phyloP scores from a whole-genome alignment of 345 rosid species.

The Reutealis trisperma region DNA sequence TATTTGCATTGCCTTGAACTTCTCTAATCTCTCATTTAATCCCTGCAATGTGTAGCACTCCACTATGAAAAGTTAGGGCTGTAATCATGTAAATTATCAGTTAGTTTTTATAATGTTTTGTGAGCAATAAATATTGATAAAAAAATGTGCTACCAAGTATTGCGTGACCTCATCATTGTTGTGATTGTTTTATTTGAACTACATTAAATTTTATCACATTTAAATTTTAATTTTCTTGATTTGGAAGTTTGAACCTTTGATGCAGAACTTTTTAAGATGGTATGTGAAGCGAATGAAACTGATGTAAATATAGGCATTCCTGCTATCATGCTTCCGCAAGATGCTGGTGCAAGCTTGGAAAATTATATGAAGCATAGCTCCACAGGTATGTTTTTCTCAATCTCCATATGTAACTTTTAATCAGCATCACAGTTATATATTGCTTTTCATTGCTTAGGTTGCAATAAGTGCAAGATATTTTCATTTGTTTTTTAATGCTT shows the following conservation, averaged over 20 bases:
- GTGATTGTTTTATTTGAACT: no score
- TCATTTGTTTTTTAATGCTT: neutral
- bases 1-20: neutral
- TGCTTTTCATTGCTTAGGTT: conserved; percentile 16
- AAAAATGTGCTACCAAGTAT: neutral
- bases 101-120: neutral
- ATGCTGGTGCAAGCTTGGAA: conserved; percentile 76
- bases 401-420: neutral
- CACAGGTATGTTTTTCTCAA: conserved; percentile 39
- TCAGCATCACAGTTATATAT: neutral
- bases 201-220: neutral
- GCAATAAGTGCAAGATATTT: neutral
- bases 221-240: conserved; percentile 8
- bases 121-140: neutral
- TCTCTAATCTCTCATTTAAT: neutral
- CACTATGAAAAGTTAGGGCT: neutral
- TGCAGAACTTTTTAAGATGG: conserved; percentile 97
- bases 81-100: neutral
- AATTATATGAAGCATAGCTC: conserved; percentile 31
- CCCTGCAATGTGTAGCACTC: neutral
- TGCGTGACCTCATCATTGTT: neutral
- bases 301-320: conserved; percentile 69
- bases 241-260: conserved; percentile 19
- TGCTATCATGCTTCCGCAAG: conserved; percentile 92
- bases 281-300: conserved; percentile 72